Evolutionary conservation across 2,329 filamentous ascomycete species (phyloP).

Genomic region (Grosmannia serpens): DNA sequence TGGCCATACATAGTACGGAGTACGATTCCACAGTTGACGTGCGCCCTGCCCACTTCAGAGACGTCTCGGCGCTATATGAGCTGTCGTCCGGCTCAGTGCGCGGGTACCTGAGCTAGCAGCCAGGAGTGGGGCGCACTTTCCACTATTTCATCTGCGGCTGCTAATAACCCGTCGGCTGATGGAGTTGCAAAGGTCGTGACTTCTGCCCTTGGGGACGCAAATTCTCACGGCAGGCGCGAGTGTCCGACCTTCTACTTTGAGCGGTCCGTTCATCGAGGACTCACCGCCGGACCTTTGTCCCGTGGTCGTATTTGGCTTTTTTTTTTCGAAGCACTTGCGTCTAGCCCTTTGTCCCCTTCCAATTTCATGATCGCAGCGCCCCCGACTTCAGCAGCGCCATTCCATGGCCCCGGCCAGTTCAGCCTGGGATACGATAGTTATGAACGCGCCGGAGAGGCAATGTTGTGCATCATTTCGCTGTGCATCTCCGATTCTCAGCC

Average conservation of each 20-base stretch:
- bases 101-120: background rate
- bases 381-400: background rate
- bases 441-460: background rate
- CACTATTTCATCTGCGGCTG: background rate
- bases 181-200: background rate
- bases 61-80: background rate
- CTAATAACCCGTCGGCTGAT: background rate
- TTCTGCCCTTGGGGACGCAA: background rate
- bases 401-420: background rate
- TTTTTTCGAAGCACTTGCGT: background rate
- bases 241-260: background rate
- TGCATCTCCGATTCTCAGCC: background rate
- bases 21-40: background rate
- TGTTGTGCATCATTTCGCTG: background rate
- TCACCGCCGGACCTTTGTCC: background rate
- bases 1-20: too few relatives aligned
- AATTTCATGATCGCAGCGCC: background rate
- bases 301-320: background rate
- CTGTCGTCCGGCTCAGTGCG: background rate
- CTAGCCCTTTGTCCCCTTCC: background rate
- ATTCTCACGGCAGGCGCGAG: background rate
- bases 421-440: background rate
- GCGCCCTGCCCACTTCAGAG: background rate
- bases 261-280: background rate
- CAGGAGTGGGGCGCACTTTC: background rate